Evolutionary conservation across 768 basidiomycete genomes (phyloP).

Genomic region (Hygrophorus russula): DNA sequence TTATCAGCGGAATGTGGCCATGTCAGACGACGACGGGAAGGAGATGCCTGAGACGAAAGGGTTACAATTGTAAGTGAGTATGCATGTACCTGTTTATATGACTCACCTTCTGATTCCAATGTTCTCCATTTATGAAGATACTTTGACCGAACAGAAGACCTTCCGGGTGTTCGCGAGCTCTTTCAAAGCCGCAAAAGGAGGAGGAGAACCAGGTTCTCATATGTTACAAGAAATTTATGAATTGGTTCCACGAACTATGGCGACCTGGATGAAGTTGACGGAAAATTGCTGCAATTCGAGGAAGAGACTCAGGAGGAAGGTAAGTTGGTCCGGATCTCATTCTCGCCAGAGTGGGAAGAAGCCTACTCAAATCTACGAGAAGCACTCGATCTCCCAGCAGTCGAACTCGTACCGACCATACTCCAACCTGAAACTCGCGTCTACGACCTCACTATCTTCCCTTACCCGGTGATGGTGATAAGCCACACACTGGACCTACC

Average conservation of each 20-base stretch:
- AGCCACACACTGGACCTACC: conserved; percentile 20
- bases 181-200: conserved; percentile 78
- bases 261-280: conserved; percentile 74
- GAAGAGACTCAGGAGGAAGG: conserved; percentile 61
- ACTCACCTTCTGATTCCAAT: not conserved
- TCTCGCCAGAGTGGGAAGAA: conserved; percentile 51
- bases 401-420: conserved; percentile 41
- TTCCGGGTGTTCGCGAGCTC: conserved; percentile 93
- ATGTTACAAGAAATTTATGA: conserved; percentile 81
- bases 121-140: conserved; percentile 40
- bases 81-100: not conserved
- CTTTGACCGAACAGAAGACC: conserved; percentile 92
- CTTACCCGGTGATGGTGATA: conserved; percentile 25
- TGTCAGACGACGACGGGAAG: conserved; percentile 90
- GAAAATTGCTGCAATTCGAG: conserved; percentile 62
- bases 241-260: conserved; percentile 87
- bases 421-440: conserved; percentile 22
- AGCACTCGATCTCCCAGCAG: conserved; percentile 37
- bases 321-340: conserved; percentile 19
- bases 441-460: conserved; percentile 10
- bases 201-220: conserved; percentile 73
- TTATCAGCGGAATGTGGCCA: conserved; percentile 86
- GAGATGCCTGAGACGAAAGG: conserved; percentile 96
- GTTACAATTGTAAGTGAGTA: conserved; percentile 88
- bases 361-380: conserved; percentile 44